Evolutionary conservation across 257 asterid species (phyloP), one percentile per base, ranked within the genome.

Genomic region (Solanum habrochaites): DNA sequence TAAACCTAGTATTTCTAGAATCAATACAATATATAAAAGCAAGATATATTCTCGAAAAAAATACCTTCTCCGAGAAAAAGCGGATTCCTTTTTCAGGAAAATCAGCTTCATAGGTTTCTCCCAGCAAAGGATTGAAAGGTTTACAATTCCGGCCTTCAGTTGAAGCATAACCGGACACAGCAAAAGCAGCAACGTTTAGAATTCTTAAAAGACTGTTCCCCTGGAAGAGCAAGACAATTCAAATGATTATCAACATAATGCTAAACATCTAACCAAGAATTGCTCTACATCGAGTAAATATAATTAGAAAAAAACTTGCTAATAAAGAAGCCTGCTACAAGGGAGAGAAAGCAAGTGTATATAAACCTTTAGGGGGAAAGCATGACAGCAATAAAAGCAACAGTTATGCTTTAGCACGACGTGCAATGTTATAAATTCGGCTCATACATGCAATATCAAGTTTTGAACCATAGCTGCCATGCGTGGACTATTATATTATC

Each of bases 51-150:
- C 67, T 32, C 86, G 47, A 73, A 52, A 85, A 85, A 49, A 67
- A 56, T 87, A 95, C 98, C 98, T 96, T 95, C 91, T 95, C 99
- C 18, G 98, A 94, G 89, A 95, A 93, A 91, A 96, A 96, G 5
- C 94, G 96, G 86, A 96, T 69, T 88, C 99, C 98, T 92, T 91
- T 94, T 66, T 96, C 99, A 0, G 98, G 98, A 90, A 92, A 96
- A 89, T 96, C 98, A 88, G 98, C 99, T 90, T 96, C 99, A 91
- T 94, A 95, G 72, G 98, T 96, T 93, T 96, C 99, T 85, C 99
- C 99, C 49, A 96, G 92, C 89, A 96, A 89, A 80, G 99, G 99
- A 92, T 96, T 96, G 93, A 96, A 96, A 84, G 99, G 99, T 90
- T 96, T 96, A 89, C 98, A 95, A 64, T 91, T 92, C 75, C 99